Conservation (phyloP, 371 early-diverging fungal species). For the Rhizomucor miehei region DNA sequence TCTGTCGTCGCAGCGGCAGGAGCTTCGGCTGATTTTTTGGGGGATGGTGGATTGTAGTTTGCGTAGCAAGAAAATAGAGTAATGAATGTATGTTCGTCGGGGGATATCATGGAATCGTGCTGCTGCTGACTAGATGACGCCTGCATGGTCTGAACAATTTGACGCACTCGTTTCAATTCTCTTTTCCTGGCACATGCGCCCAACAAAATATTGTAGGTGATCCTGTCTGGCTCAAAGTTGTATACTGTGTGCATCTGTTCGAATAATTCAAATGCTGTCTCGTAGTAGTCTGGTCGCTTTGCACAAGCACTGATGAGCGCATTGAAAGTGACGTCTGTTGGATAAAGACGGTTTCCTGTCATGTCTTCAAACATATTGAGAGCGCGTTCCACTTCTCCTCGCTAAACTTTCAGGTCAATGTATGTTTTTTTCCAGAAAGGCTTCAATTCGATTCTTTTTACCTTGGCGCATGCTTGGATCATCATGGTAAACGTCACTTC, state of each 20-base stretch:
- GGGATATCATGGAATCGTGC: conserved; percentile 26
- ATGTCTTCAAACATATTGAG: conserved; percentile 84
- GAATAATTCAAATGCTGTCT: conserved; percentile 76
- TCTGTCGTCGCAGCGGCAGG: conserved; percentile 9
- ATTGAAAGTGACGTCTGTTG: conserved; percentile 84
- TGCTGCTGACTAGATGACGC: conserved; percentile 23
- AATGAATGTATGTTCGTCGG: conserved; percentile 58
- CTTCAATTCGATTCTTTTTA: conserved; percentile 5
- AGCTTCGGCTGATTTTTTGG: conserved; percentile 1
- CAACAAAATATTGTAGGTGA: conserved; percentile 81
- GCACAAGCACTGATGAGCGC: conserved; percentile 86
- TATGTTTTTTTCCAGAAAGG: neutral
- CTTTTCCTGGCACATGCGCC: conserved; percentile 70
- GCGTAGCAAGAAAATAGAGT: conserved; percentile 70
- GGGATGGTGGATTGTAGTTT: conserved; percentile 30
- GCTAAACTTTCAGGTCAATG: conserved; percentile 18
- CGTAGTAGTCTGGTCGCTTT: conserved; percentile 75
- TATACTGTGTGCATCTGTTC: conserved; percentile 76
- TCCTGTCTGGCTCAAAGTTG: conserved; percentile 74
- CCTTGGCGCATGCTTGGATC: conserved; percentile 89
- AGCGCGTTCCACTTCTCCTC: conserved; percentile 76
- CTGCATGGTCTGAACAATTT: conserved; percentile 60
- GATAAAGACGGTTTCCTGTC: conserved; percentile 59
- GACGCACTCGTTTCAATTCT: conserved; percentile 60
- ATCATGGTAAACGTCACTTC: conserved; percentile 80